Evolutionary conservation across 1,284 basidiomycete species (phyloP).

Genomic region (Ceratobasidium sp.): DNA sequence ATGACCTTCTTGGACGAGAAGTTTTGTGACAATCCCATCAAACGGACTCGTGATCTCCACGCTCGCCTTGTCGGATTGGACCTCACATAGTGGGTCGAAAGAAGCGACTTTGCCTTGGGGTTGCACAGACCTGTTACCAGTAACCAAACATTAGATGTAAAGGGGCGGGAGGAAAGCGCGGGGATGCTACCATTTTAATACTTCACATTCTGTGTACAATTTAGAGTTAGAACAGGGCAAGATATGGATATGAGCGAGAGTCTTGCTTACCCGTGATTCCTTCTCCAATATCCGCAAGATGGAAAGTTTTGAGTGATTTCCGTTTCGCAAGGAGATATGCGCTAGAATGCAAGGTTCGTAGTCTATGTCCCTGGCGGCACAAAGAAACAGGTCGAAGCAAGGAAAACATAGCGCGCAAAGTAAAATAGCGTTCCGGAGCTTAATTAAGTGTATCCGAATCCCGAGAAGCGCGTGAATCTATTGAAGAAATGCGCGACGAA

Average conservation of each 20-base stretch:
- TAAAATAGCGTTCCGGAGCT: background rate
- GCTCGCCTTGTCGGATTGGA: conserved; percentile 94
- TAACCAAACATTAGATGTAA: conserved; percentile 8
- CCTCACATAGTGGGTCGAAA: conserved; percentile 92
- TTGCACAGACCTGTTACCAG: conserved; percentile 68
- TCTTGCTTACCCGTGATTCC: conserved; percentile 65
- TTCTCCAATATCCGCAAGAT: conserved; percentile 95
- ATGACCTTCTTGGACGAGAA: conserved; percentile 85
- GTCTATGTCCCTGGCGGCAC: conserved; percentile 15
- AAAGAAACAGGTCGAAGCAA: conserved; percentile 21
- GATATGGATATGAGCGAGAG: background rate
- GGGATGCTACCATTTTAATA: conserved; percentile 79
- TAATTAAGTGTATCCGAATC: background rate
- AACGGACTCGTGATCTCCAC: conserved; percentile 94
- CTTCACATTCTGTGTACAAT: conserved; percentile 88
- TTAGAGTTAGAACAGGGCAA: background rate
- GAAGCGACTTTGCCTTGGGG: conserved; percentile 71
- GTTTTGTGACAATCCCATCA: conserved; percentile 78
- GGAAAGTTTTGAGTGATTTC: conserved; percentile 66
- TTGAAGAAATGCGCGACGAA: background rate
- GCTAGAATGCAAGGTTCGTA: conserved; percentile 43
- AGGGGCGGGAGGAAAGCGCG: conserved; percentile 48
- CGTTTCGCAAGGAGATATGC: conserved; percentile 43
- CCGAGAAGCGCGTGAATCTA: background rate
- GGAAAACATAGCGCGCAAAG: conserved; percentile 17